phyloP scores from a whole-genome alignment of 2,329 filamentous ascomycete species.

The Exophiala alcalophila region DNA sequence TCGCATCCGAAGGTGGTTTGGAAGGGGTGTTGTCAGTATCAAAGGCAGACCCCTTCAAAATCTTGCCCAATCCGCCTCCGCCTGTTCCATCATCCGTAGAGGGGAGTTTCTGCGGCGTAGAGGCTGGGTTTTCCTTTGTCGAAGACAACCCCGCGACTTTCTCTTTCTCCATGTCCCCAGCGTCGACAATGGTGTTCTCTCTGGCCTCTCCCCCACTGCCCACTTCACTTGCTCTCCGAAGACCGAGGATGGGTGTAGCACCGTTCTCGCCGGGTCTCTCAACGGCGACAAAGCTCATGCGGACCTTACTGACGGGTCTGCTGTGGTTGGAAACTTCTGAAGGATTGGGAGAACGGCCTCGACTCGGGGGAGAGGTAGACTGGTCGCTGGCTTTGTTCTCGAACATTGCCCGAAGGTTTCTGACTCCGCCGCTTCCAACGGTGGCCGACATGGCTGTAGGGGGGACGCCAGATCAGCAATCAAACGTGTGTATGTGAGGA shows the following conservation, averaged over 20 bases:
- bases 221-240: slow-evolving; percentile 42
- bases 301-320: slow-evolving; percentile 69
- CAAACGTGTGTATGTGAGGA: neutral
- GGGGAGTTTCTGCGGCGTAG: neutral
- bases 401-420: slow-evolving; percentile 76
- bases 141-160: slow-evolving; percentile 37
- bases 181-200: slow-evolving; percentile 26
- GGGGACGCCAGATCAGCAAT: slow-evolving; percentile 13
- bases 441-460: slow-evolving; percentile 33
- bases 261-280: slow-evolving; percentile 50
- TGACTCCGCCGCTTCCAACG: slow-evolving; percentile 59
- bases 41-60: slow-evolving; percentile 35
- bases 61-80: slow-evolving; percentile 29
- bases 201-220: slow-evolving; percentile 29
- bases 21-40: slow-evolving; percentile 25
- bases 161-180: slow-evolving; percentile 6
- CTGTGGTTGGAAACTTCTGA: slow-evolving; percentile 44
- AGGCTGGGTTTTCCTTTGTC: slow-evolving; percentile 10
- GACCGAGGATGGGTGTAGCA: slow-evolving; percentile 37
- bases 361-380: slow-evolving; percentile 61
- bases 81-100: slow-evolving; percentile 2
- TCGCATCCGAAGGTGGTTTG: slow-evolving; percentile 12
- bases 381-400: slow-evolving; percentile 66
- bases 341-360: slow-evolving; percentile 64
- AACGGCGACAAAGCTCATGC: slow-evolving; percentile 71